A percentile compares a stretch with the other conserved stretches of the same genome.
Conservation (phyloP, 2,329 filamentous ascomycete genomes). For the Aspergillus carbonarius region DNA sequence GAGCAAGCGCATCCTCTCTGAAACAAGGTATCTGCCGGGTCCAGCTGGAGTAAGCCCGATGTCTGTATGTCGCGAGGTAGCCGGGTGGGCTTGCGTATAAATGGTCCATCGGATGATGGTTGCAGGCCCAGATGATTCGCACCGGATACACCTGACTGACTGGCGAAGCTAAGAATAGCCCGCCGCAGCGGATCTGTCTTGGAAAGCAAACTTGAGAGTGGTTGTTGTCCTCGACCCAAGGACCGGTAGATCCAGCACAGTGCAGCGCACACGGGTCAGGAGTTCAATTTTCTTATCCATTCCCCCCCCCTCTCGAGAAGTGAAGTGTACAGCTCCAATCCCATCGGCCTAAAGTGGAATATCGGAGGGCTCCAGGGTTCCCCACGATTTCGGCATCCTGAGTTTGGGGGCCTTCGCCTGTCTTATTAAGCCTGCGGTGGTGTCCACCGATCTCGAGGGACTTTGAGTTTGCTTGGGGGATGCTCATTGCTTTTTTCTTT, state of each 20-base stretch:
- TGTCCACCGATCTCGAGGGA: slow-evolving; percentile 2
- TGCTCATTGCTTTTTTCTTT: background rate
- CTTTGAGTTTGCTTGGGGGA: slow-evolving; percentile 6
- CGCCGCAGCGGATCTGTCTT: background rate
- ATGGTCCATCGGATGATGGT: background rate
- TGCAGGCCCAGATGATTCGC: background rate
- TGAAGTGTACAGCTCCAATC: background rate
- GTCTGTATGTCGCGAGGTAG: background rate
- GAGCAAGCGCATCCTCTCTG: background rate
- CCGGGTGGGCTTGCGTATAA: background rate
- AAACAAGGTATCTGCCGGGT: background rate
- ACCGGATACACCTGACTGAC: background rate
- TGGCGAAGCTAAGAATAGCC: background rate
- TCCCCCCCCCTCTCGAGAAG: background rate
- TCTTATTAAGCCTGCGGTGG: background rate
- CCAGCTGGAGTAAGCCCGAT: background rate
- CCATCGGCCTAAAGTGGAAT: background rate
- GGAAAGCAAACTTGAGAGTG: slow-evolving; percentile 2
- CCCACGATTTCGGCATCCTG: background rate
- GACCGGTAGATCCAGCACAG: background rate
- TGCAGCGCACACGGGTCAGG: background rate
- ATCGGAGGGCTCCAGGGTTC: background rate
- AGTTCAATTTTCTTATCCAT: background rate
- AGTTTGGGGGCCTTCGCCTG: background rate
- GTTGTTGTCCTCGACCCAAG: background rate